Evolutionary conservation across 768 basidiomycete genomes (phyloP).

Genomic region (Fomitopsis serialis): DNA sequence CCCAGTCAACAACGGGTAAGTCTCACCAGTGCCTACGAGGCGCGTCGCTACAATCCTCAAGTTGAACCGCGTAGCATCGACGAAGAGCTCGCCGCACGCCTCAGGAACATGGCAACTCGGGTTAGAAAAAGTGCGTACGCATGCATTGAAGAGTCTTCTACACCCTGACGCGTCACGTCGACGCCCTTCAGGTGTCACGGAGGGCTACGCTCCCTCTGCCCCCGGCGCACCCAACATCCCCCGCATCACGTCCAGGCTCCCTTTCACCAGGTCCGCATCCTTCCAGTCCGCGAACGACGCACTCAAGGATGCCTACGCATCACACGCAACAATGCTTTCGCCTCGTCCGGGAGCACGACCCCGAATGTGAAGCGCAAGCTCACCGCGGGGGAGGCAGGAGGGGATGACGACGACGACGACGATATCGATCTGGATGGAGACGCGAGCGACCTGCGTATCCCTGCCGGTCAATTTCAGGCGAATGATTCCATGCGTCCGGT

Average conservation of each 20-base stretch:
- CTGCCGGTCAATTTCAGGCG: not conserved
- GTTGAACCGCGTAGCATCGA: constrained; percentile 7
- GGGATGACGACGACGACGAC: constrained; percentile 5
- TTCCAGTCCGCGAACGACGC: constrained; percentile 17
- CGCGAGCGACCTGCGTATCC: not conserved
- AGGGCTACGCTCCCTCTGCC: constrained; percentile 15
- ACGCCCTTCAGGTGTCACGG: constrained; percentile 11
- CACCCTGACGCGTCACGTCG: constrained; percentile 1
- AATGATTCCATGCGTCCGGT: constrained; percentile 7
- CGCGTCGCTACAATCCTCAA: not conserved
- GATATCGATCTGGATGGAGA: constrained; percentile 9
- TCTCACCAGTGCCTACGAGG: not conserved
- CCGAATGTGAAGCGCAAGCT: constrained; percentile 12
- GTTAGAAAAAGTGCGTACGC: constrained; percentile 15
- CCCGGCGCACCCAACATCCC: constrained; percentile 11
- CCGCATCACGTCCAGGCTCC: constrained; percentile 6
- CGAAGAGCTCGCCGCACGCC: constrained; percentile 12
- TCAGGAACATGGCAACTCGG: constrained; percentile 13
- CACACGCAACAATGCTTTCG: constrained; percentile 7
- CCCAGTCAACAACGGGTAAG: not conserved
- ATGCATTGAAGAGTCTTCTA: not conserved
- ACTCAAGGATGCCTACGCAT: constrained; percentile 10
- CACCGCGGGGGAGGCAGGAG: constrained; percentile 5
- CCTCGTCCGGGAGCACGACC: no score
- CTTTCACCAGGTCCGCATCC: constrained; percentile 15